Base-by-base conservation (phyloP, 2,329 filamentous ascomycete species). In the Aspergillus alliaceus region DNA sequence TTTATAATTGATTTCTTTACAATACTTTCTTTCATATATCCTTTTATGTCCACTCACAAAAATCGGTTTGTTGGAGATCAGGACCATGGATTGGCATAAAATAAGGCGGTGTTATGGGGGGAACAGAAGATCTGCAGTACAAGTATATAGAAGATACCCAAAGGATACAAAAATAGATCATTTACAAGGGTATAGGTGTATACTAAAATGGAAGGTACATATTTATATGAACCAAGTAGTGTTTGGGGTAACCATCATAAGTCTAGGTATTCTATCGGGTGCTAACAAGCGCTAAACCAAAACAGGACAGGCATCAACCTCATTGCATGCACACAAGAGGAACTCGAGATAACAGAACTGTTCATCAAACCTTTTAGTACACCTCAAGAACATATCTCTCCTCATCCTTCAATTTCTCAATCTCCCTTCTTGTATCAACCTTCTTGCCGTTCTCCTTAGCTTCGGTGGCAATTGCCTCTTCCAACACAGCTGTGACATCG, bases 351-450 rank as follows among this genome's bases (percentile, higher is more conserved):
- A 44, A 24, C n/a, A 27, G 22, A 3, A 15, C 11, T 14, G 29
- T 44, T 18, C 9, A 34, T 5, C 32, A 44, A 31, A 9, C 24
- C 18, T 27, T 54, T 64, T 90, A 98, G 78, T 98, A 98, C 55
- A 98, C 95, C 80, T 99, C 95, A 54, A 99, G 83, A 52, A 99
- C 93, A 79, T 98, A 99, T 72, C 95, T 84, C 61, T 90, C 86
- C 68, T 91, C 89, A 75, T 99, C 95, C 89, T 99, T 99, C 68
- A 99, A 80, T 79, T 89, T 89, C 82, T 99, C 96, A 80, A 99
- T 98, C 83, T 96, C 92, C 83, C 93, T 93, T 67, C 83, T 82
- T 2, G 89, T 80, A 71, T 96, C 92, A 39, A 96, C 83, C 86
- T 93, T 97, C 81, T 89, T 91, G 61, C 76, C 75, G 14, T 75